Base-by-base conservation (phyloP, 177 flowering plant genomes). In the Vitis hybrid region DNA sequence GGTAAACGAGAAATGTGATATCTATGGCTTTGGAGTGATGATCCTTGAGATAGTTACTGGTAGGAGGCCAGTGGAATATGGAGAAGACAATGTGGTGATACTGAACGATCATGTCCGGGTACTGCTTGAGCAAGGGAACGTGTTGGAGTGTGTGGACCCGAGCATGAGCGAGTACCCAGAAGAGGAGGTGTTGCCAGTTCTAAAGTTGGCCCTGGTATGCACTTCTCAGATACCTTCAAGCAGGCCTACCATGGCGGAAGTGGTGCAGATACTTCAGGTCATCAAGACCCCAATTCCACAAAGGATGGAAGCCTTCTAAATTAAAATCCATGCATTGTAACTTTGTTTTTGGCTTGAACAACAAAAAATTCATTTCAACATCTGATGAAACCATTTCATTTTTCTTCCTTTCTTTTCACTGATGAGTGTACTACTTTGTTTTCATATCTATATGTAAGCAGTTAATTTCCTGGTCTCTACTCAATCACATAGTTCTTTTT, bases 171-270 rank as follows among this genome's bases (percentile, higher is more conserved):
- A 78, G 50, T 91, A 82, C 69, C 92, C 93, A 0, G 99, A 95
- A 60, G 98, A 91, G 63, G 97, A 95, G 73, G 96, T 95, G 0
- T 67, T 91, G 85, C 99, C 99, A 0, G 87, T 92, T 47, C 83
- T 95, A 1, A 95, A 93, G 76, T 33, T 95, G 86, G 99, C 96
- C 4, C 54, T 95, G 73, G 98, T 95, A 0, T 95, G 99, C 79
- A 90, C 98, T 44, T 91, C 96, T 73, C 99, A 90, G 73, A 82
- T 95, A 64, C 98, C 99, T 44, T 95, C 99, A 1, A 89, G 92
- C 71, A 82, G 99, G 83, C 98, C 99, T 61, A 86, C 99, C 1
- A 93, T 95, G 98, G 80, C 93, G 4, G 98, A 93, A 66, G 91
- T 95, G 57, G 91, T 90, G 74, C 98, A 93, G 75, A 93, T 95